Evolutionary conservation across 78 protist genomes (phyloP).

Genomic region (Polysphondylium violaceum): DNA sequence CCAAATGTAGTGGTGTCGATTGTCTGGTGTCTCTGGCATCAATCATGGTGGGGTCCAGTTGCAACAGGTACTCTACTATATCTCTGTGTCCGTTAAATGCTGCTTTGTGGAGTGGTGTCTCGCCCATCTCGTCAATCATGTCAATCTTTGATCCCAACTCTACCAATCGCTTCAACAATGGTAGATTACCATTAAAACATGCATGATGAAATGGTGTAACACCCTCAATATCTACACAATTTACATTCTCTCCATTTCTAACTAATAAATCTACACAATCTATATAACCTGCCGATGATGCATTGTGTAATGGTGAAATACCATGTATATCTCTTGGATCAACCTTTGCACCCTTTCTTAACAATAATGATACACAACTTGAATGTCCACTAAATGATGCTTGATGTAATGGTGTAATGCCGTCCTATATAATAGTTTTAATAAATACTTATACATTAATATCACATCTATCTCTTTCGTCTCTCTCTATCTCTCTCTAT

Average conservation of each 20-base stretch:
- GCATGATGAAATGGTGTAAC: slow-evolving; percentile 82
- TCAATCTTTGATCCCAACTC: slow-evolving; percentile 74
- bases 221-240: slow-evolving; percentile 81
- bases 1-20: slow-evolving; percentile 85
- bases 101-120: slow-evolving; percentile 82
- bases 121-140: slow-evolving; percentile 81
- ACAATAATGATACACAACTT: slow-evolving; percentile 48
- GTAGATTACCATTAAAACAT: slow-evolving; percentile 56
- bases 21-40: slow-evolving; percentile 65
- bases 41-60: background rate
- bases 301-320: slow-evolving; percentile 82
- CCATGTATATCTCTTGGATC: slow-evolving; percentile 83
- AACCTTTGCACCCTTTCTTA: slow-evolving; percentile 80
- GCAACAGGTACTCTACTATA: slow-evolving; percentile 49
- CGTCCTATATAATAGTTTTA: slow-evolving; percentile 31
- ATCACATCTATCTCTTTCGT: no score
- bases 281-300: slow-evolving; percentile 66
- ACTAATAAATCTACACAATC: slow-evolving; percentile 80
- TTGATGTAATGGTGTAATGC: slow-evolving; percentile 81
- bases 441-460: background rate
- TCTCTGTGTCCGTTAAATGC: slow-evolving; percentile 84
- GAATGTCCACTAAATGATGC: slow-evolving; percentile 80
- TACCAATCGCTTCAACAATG: slow-evolving; percentile 36
- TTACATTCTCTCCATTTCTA: slow-evolving; percentile 58
- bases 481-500: no score